phyloP scores from a whole-genome alignment of 192 early-diverging fungal genomes.

The Coemansia sp. region DNA sequence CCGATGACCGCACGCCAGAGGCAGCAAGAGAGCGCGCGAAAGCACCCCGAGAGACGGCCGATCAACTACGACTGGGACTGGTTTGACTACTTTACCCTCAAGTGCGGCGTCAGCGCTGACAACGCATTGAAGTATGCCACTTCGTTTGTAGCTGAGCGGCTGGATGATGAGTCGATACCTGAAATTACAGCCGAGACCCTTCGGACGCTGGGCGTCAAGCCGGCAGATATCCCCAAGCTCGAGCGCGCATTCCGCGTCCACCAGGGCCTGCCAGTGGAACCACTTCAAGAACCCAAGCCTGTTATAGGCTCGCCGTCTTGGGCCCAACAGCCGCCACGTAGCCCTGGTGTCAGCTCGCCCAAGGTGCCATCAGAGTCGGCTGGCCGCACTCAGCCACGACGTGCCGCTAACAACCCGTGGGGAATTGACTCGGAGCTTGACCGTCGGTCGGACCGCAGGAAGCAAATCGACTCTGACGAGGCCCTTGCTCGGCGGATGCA shows the following conservation, averaged over 20 bases:
- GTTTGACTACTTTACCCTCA: constrained; percentile 87
- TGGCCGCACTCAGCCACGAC: constrained; percentile 17
- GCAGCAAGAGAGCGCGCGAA: constrained; percentile 52
- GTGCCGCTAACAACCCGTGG: constrained; percentile 46
- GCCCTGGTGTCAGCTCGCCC: constrained; percentile 27
- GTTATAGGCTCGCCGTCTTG: constrained; percentile 9
- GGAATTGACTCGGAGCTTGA: constrained; percentile 55
- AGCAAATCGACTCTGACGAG: constrained; percentile 80
- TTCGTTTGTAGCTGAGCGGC: constrained; percentile 82
- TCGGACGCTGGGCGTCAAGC: constrained; percentile 78
- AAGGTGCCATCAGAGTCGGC: constrained; percentile 41
- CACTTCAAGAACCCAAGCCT: constrained; percentile 2
- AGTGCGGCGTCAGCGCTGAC: constrained; percentile 70
- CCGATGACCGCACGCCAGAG: constrained; percentile 51
- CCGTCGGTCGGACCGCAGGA: constrained; percentile 42
- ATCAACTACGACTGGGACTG: constrained; percentile 86
- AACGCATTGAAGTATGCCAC: constrained; percentile 81
- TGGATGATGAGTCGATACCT: constrained; percentile 80
- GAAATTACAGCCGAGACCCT: constrained; percentile 77
- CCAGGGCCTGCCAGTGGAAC: constrained; percentile 38
- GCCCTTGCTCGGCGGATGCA: constrained; percentile 81
- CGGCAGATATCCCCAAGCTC: constrained; percentile 82
- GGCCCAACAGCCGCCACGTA: constrained; percentile 19
- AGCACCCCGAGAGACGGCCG: constrained; percentile 37
- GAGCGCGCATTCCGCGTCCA: constrained; percentile 59